Evolutionary conservation across 2,329 filamentous ascomycete genomes (phyloP), one percentile per base, ranked within the genome.

Genomic region (Talaromyces verruculosus): DNA sequence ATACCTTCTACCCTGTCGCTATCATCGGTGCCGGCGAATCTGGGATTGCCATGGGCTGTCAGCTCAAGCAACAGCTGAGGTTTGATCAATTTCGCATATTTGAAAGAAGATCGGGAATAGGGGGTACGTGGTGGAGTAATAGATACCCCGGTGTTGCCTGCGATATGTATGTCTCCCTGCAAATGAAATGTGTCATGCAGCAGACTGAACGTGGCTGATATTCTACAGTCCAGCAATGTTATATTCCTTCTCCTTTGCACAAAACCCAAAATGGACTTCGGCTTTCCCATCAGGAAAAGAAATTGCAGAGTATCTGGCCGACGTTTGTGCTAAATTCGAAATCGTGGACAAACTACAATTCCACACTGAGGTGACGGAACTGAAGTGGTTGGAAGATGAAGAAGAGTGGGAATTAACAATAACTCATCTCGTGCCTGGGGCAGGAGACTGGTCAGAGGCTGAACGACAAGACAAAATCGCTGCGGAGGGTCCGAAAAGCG

Each of bases 41-140:
- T 0, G 88, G 83, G 22, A 87, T 90, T 64, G 85, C 84, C 2
- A 83, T 88, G 71, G 87, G 84, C 7, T 87, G 84, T 49, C 83
- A 84, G 28, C 74, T 90, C 61, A 85, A 87, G 70, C 78, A 85
- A 19, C 82, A 83, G 73, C 81, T 89, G 49, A 82, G 81, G 35
- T 86, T 87, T 63, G 82, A 84, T 67, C 85, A 88, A 67, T 83
- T 89, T 69, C 79, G 80, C 33, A 82, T 90, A 71, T 89, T 89
- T 67, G 88, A 90, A 28, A 80, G 84, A 13, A 79, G 86, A 67
- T 76, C 79, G 3, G 82, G 83, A 2, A 79, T 89, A 51, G 88
- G 88, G 37, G 88, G 88, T 7, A 89, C 87, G 1, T 90, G 88
- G 88, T 83, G 82, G 75, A 83, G 83, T 53, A 90, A 89, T 72